Evolutionary conservation across 129 eudicot species (phyloP).

Genomic region (Mikania micrantha): DNA sequence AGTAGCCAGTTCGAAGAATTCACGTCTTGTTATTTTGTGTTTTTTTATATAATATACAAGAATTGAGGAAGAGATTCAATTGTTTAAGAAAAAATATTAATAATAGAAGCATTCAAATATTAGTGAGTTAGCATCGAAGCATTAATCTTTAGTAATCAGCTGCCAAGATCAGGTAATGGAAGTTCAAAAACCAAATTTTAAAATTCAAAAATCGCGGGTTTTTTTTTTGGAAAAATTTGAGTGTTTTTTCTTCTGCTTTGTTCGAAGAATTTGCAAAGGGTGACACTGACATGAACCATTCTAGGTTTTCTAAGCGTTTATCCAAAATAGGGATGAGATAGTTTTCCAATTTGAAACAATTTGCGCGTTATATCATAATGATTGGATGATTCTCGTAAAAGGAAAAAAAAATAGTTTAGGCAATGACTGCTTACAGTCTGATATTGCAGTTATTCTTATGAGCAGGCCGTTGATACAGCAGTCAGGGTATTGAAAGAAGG

Average conservation of each 20-base stretch:
- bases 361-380: neutral
- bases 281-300: neutral
- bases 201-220: neutral
- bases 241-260: neutral
- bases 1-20: too few relatives aligned
- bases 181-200: neutral
- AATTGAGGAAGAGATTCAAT: neutral
- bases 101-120: neutral
- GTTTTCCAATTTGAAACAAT: neutral
- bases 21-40: too few relatives aligned
- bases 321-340: neutral
- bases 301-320: neutral
- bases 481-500: slow-evolving; percentile 92
- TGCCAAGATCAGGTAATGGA: neutral
- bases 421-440: neutral
- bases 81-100: neutral
- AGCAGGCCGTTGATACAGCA: slow-evolving; percentile 94
- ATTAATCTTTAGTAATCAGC: neutral
- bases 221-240: neutral
- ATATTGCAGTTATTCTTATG: slow-evolving; percentile 38
- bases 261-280: too few relatives aligned
- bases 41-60: neutral
- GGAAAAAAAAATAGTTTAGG: neutral
- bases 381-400: neutral
- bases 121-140: neutral